Conservation (phyloP, 2,329 filamentous ascomycete genomes). For the Apiospora saccharicola region DNA sequence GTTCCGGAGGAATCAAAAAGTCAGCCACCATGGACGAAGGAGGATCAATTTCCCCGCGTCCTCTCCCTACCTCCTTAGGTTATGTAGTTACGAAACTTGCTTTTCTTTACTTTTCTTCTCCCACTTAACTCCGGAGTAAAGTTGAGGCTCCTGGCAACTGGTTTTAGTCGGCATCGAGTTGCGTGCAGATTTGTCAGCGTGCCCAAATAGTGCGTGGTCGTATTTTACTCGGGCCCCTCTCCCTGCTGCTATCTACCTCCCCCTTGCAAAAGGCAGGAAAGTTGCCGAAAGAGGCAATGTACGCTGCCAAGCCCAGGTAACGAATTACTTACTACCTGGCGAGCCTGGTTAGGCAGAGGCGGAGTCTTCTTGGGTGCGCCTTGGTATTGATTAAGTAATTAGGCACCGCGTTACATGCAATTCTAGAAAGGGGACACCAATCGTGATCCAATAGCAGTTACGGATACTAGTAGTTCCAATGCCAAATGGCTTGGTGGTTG, state of each 20-base stretch:
- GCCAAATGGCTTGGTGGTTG: background rate
- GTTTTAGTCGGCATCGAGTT: background rate
- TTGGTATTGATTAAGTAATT: slow-evolving; percentile 4
- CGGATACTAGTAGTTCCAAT: background rate
- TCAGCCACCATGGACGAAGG: background rate
- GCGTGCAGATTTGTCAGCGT: background rate
- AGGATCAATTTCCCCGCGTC: background rate
- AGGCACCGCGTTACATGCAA: background rate
- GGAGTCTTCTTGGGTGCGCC: background rate
- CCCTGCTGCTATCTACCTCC: background rate
- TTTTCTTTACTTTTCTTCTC: background rate
- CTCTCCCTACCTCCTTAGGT: background rate
- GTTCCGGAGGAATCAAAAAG: background rate
- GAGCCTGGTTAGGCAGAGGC: background rate
- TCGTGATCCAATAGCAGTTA: no score
- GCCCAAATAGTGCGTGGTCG: background rate
- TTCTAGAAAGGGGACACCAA: background rate
- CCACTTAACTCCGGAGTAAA: background rate
- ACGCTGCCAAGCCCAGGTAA: background rate
- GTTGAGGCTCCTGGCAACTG: background rate
- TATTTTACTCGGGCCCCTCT: background rate
- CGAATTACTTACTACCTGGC: background rate
- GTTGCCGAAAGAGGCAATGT: background rate
- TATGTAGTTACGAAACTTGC: background rate
- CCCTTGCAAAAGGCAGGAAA: background rate